Conservation (phyloP, 305 asterid species). For the Fraxinus platypoda region DNA sequence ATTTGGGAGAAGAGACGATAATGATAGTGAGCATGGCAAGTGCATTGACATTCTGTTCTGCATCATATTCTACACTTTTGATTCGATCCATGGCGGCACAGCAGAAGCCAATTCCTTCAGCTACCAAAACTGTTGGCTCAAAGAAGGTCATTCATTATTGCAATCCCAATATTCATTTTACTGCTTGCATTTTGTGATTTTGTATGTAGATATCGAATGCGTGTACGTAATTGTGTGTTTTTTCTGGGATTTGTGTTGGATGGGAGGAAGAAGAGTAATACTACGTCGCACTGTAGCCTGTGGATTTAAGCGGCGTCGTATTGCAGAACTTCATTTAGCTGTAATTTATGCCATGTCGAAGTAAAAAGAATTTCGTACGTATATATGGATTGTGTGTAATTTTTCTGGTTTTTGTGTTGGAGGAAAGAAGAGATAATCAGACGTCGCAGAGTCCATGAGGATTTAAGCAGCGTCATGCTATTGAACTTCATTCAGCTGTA, state of each 20-base stretch:
- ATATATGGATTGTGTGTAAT: neutral
- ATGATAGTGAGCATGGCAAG: conserved; percentile 33
- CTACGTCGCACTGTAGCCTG: neutral
- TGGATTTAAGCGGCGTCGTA: neutral
- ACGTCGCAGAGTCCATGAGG: neutral
- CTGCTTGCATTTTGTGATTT: neutral
- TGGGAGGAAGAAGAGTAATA: neutral
- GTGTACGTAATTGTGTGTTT: neutral
- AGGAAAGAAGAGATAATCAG: neutral
- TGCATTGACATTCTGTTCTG: neutral
- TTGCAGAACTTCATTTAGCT: neutral
- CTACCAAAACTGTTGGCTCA: conserved; percentile 52
- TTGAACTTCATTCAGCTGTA: neutral
- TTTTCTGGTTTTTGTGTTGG: neutral
- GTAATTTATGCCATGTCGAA: neutral
- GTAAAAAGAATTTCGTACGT: neutral
- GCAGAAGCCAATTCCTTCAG: conserved; percentile 45
- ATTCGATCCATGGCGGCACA: conserved; percentile 73
- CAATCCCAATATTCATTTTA: neutral
- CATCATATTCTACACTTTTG: conserved; percentile 43
- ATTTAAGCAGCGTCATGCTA: neutral
- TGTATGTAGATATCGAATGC: neutral
- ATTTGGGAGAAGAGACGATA: neutral
- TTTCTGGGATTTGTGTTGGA: neutral
- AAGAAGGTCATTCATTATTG: conserved; percentile 46